Evolutionary conservation across 1,284 basidiomycete genomes (phyloP), one percentile per base, ranked within the genome.

Genomic region (Serendipita sp.): DNA sequence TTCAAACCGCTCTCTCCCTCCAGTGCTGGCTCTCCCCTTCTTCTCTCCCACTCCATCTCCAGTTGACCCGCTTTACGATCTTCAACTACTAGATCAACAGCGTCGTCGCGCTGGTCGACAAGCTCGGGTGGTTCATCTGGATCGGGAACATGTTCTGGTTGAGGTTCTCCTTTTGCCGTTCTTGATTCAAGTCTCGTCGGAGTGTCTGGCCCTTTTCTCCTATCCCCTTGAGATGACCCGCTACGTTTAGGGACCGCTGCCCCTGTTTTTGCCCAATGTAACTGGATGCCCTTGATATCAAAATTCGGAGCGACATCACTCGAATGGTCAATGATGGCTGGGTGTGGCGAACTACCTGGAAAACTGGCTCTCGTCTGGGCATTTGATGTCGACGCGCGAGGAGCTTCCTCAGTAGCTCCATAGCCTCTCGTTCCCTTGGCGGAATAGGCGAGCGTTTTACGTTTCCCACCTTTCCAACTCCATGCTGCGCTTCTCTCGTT

Each of bases 71-170:
- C 80, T 8, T 75, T 70, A 3, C 70, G 66, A 67, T 84, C 84
- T 69, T 85, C 84, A 0, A 88, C 81, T 1, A 92, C 78, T 10
- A 93, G 76, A 70, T 93, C 89, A 2, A 91, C 83, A 0, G 88
- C 88, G 67, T 91, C 88, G 0, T 81, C 77, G 1, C 84, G 85
- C 12, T 87, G 72, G 2, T 75, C 72, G 12, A 77, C 72, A 3
- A 65, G 77, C 8, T 71, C 32, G 65, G 71, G 64, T 69, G 75
- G 62, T 67, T 72, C 61, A 69, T 72, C 45, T 72, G 76, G 44
- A 72, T 71, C 26, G 69, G 71, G 58, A 71, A 75, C 22, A 75
- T 72, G 47, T 61, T 64, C n/a, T 13, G 71, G 53, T 6, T 35
- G 53, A 26, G 53, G 53, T n/a, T 58, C 22, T 35, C 34, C 53